phyloP scores from a whole-genome alignment of 176 grass and related monocot genomes.

The Dactylis glomerata region DNA sequence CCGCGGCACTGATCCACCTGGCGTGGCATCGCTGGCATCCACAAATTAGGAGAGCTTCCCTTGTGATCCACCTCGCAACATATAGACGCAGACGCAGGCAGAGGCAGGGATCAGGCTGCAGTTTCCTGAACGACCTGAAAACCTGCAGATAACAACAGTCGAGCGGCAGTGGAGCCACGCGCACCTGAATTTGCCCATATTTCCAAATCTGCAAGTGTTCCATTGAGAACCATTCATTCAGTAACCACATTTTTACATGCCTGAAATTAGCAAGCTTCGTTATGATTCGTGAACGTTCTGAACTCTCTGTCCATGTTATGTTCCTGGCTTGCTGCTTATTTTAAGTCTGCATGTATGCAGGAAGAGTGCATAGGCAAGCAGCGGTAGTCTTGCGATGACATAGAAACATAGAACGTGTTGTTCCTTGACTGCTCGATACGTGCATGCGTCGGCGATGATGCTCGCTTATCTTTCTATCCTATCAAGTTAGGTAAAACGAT shows the following conservation, averaged over 20 bases:
- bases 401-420: background rate
- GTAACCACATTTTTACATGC: background rate
- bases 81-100: background rate
- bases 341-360: background rate
- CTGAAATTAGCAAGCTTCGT: background rate
- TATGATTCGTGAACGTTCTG: background rate
- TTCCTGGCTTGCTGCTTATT: background rate
- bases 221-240: background rate
- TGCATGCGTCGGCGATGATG: background rate
- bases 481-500: background rate
- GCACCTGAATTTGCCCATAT: background rate
- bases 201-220: background rate
- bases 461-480: background rate
- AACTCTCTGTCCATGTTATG: background rate
- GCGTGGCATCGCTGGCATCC: constrained; percentile 9
- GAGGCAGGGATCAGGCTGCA: background rate
- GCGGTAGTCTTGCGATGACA: background rate
- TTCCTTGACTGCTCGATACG: background rate
- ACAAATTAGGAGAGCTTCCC: background rate
- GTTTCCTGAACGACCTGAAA: background rate
- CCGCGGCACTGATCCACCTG: background rate
- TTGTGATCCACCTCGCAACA: background rate
- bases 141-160: constrained; percentile 9
- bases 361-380: background rate
- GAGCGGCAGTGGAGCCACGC: background rate